These are phyloP conservation scores for Botrytis pseudocinerea DNA, from an alignment of 2,329 filamentous ascomycete species.

Conservation along the genomic window DNA sequence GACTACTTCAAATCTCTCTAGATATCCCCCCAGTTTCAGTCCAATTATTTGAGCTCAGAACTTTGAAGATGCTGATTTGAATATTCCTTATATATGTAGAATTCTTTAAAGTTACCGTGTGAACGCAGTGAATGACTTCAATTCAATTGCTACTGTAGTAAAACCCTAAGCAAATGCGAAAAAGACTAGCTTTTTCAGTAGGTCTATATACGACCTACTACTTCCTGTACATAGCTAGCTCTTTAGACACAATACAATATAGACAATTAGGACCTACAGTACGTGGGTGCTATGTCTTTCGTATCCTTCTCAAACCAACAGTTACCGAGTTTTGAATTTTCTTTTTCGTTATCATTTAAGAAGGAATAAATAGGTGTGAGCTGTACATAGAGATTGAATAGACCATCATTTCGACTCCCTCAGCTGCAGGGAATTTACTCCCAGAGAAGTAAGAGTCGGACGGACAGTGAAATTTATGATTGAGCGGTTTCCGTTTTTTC, in stretches of 20 bases:
- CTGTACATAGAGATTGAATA: not conserved
- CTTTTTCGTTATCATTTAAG: accelerated
- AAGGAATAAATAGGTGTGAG: not conserved
- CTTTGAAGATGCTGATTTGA: not conserved
- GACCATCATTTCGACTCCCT: too few species aligned
- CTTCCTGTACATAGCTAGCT: too few species aligned
- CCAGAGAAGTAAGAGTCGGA: not conserved
- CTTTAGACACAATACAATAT: too few species aligned
- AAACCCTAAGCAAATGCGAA: too few species aligned
- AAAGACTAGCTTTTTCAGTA: too few species aligned
- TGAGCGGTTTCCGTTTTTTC: not conserved
- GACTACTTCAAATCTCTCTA: accelerated
- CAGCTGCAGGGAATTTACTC: not conserved
- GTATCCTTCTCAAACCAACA: too few species aligned
- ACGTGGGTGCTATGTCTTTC: too few species aligned
- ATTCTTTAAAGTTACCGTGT: too few species aligned
- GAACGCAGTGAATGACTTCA: too few species aligned
- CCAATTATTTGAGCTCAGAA: accelerated
- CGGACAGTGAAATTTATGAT: not conserved
- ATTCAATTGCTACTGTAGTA: too few species aligned
- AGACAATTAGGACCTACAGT: too few species aligned
- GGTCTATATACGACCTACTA: too few species aligned
- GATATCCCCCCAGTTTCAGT: not conserved
- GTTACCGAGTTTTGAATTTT: accelerated
- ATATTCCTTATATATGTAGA: not conserved